Evolutionary conservation across 768 basidiomycete genomes (phyloP), one percentile per base, ranked within the genome.

Genomic region (Leccinum disarticulatum): DNA sequence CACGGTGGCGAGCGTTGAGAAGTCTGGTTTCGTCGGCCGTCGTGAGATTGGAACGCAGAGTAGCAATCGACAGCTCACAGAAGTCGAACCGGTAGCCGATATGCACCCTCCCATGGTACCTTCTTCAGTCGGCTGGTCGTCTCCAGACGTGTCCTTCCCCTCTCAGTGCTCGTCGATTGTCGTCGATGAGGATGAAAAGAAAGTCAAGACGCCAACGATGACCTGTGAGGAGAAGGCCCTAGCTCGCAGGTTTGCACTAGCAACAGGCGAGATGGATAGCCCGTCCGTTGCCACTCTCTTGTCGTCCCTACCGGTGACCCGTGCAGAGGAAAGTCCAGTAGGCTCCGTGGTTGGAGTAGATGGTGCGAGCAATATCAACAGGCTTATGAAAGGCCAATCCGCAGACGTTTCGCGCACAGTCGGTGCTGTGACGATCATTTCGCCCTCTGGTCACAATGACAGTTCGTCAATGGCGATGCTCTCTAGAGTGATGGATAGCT

Each of bases 121-220:
- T 14, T 22, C 6, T 7, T 5, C 8, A 2, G 15, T 2, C 9
- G 35, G 14, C 6, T 35, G 33, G 11, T 49, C 53, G 0, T 31
- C 49, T 1, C 36, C 43, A 2, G 50, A 38, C 19, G 22, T 58
- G 13, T 54, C 56, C 25, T 58, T 53, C 38, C 59, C 50, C 2
- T 64, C 62, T 0, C 66, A 50, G 22, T 57, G 36, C 11, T 55
- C 49, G 62, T 55, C 49, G 1, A 38, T 59, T 2, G 33, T 55
- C 10, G 33, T 41, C 17, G 28, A 27, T 22, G 17, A 35, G 2
- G 58, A 33, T 28, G 31, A n/a, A 13, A 27, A 51, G 9, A 31
- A n/a, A 8, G 19, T 14, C 28, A 17, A 51, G 15, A 48, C 33
- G 0, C 4, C 9, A 15, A 25, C 19, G 1, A 46, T 17, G 6